Evolutionary conservation across 2,329 filamentous ascomycete species (phyloP).

Genomic region (Xylariaceae sp.): DNA sequence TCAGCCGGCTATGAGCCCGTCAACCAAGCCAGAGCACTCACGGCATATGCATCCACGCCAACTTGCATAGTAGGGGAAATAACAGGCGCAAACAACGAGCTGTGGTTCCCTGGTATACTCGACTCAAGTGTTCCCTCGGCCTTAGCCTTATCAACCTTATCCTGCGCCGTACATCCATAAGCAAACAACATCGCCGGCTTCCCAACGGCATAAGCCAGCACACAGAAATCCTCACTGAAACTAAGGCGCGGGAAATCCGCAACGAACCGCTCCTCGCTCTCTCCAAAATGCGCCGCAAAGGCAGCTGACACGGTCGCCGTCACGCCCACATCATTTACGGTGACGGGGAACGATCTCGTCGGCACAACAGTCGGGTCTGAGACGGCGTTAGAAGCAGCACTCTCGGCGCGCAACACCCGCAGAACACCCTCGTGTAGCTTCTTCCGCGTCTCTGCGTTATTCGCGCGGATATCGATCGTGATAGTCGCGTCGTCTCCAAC

Average conservation of each 20-base stretch:
- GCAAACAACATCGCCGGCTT: neutral
- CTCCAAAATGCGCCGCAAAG: neutral
- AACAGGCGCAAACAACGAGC: neutral
- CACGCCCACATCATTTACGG: neutral
- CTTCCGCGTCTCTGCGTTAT: neutral
- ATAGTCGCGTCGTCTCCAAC: slow-evolving; percentile 29
- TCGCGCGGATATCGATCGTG: neutral
- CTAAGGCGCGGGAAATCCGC: neutral
- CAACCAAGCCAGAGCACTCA: neutral
- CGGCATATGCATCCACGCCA: neutral
- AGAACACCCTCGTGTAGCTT: neutral
- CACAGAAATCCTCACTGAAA: slow-evolving; percentile 1
- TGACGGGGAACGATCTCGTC: no score
- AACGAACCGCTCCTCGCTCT: neutral
- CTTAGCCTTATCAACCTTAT: neutral
- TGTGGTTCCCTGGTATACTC: neutral
- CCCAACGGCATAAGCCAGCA: neutral
- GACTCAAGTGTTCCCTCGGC: neutral
- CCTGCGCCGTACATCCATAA: neutral
- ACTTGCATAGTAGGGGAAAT: neutral
- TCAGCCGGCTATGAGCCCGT: no score
- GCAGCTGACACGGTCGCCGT: neutral
- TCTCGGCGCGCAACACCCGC: neutral
- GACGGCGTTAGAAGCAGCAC: neutral
- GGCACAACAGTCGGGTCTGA: no score